Evolutionary conservation across 176 grass and related monocot species (phyloP).

Genomic region (Musa itinerans): DNA sequence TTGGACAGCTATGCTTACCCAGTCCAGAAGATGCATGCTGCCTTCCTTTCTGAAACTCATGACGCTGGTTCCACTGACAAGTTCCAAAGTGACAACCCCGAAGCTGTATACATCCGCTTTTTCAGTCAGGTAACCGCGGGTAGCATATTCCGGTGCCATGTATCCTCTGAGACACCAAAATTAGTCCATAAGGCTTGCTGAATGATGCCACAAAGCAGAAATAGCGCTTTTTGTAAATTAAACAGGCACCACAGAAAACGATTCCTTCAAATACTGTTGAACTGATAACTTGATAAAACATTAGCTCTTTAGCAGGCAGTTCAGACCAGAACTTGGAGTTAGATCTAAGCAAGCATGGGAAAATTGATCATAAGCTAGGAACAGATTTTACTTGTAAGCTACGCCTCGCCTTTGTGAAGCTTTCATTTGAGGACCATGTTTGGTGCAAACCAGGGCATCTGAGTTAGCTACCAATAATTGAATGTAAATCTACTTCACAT

Average conservation of each 20-base stretch:
- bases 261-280: too few relatives aligned
- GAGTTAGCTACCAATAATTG: too few relatives aligned
- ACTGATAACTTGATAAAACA: neutral
- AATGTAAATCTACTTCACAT: too few relatives aligned
- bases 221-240: too few relatives aligned
- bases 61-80: neutral
- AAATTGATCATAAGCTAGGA: neutral
- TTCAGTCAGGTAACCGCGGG: conserved; percentile 6
- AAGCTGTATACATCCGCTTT: conserved; percentile 10
- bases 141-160: conserved; percentile 10
- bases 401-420: too few relatives aligned
- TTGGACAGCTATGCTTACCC: neutral
- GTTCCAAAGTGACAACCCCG: neutral
- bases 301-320: neutral
- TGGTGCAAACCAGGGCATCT: too few relatives aligned
- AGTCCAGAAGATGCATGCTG: neutral
- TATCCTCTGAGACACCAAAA: conserved; percentile 2
- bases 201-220: too few relatives aligned
- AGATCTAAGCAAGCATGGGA: neutral
- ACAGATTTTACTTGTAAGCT: too few relatives aligned
- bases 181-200: neutral
- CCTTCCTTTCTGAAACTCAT: neutral
- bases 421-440: too few relatives aligned
- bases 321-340: neutral
- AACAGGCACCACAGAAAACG: too few relatives aligned